A percentile compares a stretch with the other conserved stretches of the same genome.
Evolutionary conservation across 768 basidiomycete species (phyloP).

Genomic region (Russula foetens): DNA sequence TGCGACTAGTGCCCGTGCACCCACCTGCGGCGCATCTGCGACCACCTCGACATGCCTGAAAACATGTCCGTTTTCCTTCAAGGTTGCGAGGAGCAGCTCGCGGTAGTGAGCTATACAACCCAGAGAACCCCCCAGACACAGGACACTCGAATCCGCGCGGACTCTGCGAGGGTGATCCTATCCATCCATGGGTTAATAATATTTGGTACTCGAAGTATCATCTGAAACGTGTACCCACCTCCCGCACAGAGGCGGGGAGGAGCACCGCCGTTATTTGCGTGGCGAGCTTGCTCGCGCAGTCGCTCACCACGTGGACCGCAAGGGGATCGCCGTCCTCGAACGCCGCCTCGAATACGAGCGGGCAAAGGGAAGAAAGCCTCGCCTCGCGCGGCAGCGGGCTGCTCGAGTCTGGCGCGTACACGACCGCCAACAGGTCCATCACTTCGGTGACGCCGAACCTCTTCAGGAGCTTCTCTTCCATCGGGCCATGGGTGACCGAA

Average conservation of each 20-base stretch:
- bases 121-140: conserved; percentile 78
- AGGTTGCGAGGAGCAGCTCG: conserved; percentile 43
- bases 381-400: conserved; percentile 48
- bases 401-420: conserved; percentile 56
- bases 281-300: conserved; percentile 46
- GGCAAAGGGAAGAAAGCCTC: conserved; percentile 64
- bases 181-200: not conserved
- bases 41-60: conserved; percentile 63
- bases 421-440: conserved; percentile 54
- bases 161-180: conserved; percentile 26
- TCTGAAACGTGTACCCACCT: not conserved
- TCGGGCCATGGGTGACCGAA: conserved; percentile 17
- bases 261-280: conserved; percentile 50
- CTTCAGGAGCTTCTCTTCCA: conserved; percentile 42
- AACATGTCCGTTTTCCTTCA: conserved; percentile 48
- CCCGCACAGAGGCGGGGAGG: conserved; percentile 25
- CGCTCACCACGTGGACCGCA: conserved; percentile 49
- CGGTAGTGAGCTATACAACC: conserved; percentile 56
- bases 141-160: conserved; percentile 45
- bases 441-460: conserved; percentile 48
- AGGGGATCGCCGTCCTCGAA: conserved; percentile 61
- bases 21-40: conserved; percentile 57
- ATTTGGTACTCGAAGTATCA: not conserved
- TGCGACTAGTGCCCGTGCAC: conserved; percentile 49
- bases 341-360: conserved; percentile 70